These are phyloP conservation scores for Coemansia sp. DNA, from an alignment of 192 early-diverging fungal species.

Conservation along the genomic window DNA sequence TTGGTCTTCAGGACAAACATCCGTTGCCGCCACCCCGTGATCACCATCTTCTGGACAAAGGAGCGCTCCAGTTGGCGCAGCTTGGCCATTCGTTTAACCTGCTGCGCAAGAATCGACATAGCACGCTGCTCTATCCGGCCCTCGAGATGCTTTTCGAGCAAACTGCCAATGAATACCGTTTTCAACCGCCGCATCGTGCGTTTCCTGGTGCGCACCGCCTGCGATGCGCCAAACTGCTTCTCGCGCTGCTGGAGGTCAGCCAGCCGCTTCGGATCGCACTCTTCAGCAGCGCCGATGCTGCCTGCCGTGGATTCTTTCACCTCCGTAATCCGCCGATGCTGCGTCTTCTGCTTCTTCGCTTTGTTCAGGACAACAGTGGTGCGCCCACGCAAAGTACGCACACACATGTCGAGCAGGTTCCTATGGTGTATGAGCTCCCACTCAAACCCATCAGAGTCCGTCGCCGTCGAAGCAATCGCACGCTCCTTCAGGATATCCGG, in stretches of 20 bases:
- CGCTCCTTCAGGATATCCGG: constrained; percentile 6
- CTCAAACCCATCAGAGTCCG: constrained; percentile 13
- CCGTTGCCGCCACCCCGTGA: constrained; percentile 19
- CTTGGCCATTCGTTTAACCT: constrained; percentile 6
- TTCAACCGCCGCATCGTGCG: constrained; percentile 17
- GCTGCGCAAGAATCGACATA: constrained; percentile 1
- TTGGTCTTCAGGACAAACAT: not conserved
- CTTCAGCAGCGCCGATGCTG: not conserved
- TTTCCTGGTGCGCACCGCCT: not conserved
- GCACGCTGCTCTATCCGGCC: constrained; percentile 4
- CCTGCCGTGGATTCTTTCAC: not conserved
- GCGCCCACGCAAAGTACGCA: not conserved
- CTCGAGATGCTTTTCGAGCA: constrained; percentile 11
- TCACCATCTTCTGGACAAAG: not conserved
- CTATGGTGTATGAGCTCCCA: constrained; percentile 23
- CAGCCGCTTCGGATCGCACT: not conserved
- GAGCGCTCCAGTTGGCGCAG: constrained; percentile 20
- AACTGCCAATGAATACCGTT: constrained; percentile 13
- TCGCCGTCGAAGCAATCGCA: not conserved
- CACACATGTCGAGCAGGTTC: constrained; percentile 6
- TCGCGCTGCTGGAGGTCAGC: constrained; percentile 17
- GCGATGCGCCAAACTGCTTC: not conserved
- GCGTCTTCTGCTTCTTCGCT: not conserved
- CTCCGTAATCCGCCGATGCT: not conserved
- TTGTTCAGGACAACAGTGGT: not conserved